Conservation (phyloP, 345 rosid genomes). For the Gossypium rotundifolium region DNA sequence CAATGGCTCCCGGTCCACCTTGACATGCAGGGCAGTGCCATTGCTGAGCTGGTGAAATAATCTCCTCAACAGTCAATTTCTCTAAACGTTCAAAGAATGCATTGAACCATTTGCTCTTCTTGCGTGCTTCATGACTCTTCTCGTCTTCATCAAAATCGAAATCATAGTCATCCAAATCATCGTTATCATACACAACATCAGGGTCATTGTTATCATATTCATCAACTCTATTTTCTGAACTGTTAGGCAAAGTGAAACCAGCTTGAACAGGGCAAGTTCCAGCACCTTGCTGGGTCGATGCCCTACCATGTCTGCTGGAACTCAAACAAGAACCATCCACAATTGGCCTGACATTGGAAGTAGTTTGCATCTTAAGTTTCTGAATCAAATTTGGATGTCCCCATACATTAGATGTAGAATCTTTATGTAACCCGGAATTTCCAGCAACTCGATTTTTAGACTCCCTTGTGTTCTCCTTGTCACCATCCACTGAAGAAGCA, state of each 20-base stretch:
- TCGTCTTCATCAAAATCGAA: conserved; percentile 31
- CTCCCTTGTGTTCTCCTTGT: conserved; percentile 22
- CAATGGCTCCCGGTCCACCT: conserved; percentile 41
- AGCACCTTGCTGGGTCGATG: background rate
- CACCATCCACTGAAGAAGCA: conserved; percentile 12
- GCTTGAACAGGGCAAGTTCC: background rate
- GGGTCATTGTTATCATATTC: conserved; percentile 29
- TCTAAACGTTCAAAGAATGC: conserved; percentile 29
- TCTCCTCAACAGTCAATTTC: conserved; percentile 24
- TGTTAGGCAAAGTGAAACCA: background rate
- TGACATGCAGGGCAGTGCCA: conserved; percentile 51
- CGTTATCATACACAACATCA: conserved; percentile 10
- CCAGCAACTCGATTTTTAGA: conserved; percentile 18
- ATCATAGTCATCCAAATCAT: conserved; percentile 20
- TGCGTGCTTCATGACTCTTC: conserved; percentile 28
- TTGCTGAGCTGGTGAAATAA: conserved; percentile 28
- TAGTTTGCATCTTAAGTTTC: conserved; percentile 8
- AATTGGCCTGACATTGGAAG: conserved; percentile 7
- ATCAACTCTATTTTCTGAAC: background rate
- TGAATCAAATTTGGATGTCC: conserved; percentile 6
- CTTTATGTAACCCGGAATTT: conserved; percentile 20
- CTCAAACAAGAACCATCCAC: background rate
- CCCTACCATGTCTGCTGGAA: background rate
- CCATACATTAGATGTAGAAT: conserved; percentile 10
- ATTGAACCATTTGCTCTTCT: conserved; percentile 30